Evolutionary conservation across 352 stramenopile species (phyloP), one percentile per base, ranked within the genome.

Genomic region (Thalassiosira ordinaria): DNA sequence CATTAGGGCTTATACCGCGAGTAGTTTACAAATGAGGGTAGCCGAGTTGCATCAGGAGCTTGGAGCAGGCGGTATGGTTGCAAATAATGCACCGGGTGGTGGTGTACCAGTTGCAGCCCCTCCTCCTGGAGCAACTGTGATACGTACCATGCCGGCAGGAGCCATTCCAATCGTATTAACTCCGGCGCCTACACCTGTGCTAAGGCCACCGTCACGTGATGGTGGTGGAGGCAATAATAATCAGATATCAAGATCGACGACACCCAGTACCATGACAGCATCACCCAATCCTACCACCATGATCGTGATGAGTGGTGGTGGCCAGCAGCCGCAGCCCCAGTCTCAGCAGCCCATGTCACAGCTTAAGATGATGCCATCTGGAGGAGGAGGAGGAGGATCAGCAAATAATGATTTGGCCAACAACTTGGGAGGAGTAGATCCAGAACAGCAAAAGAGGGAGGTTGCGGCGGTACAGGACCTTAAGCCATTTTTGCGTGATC

Each of bases 11-110:
- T 74, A 68, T 51, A 69, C 68, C 22, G 55, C 74, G 24, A 70
- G 49, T 26, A 70, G 47, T 9, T 74, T 83, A 26, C 74, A 78
- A 47, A 74, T 74, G 66, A 83, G 74, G 63, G 74, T 83, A 1
- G 74, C 74, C 1, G 74, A 83, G 60, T 78, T 83, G 31, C 74
- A 83, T 69, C 74, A 83, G 60, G 52, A 83, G 55, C 35, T 82
- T 9, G 74, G 74, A 14, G 44, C 44, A 33, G 47, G 26, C 37
- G 59, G 49, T 29, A 27, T 20, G 13, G 53, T 65, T 53, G 52
- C 4, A 20, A 31, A 7, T 8, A 18, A n/a, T 2, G 51, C 18
- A 4, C 8, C 31, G 27, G 53, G 37, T 14, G 22, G 20, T 37
- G 52, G 37, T 20, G 51, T 37, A 24, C 51, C 51, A 11, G 26